Conservation (phyloP, 2,329 filamentous ascomycete genomes). For the Chrysosporium keratinophilum region DNA sequence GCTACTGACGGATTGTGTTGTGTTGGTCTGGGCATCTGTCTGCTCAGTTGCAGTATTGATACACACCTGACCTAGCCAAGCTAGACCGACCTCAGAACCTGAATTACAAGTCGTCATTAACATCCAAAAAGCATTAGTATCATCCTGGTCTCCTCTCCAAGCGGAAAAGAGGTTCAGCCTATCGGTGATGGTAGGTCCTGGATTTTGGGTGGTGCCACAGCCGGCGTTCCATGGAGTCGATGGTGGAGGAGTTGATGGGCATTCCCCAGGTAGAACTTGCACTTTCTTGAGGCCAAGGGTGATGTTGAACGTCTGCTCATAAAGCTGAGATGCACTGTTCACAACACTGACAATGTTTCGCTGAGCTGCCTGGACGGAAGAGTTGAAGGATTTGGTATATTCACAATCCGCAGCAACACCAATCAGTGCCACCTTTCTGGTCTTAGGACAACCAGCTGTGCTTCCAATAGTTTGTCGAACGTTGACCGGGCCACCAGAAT, state of each 20-base stretch:
- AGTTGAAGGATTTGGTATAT: conserved; percentile 64
- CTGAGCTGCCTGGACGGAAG: conserved; percentile 49
- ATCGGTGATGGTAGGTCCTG: conserved; percentile 54
- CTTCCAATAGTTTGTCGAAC: conserved; percentile 68
- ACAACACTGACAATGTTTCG: conserved; percentile 72
- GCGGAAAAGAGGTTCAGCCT: conserved; percentile 78
- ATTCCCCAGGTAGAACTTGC: conserved; percentile 63
- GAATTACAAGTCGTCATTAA: conserved; percentile 71
- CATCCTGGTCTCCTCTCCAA: conserved; percentile 69
- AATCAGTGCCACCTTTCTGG: conserved; percentile 82
- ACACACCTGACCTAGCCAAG: conserved; percentile 83
- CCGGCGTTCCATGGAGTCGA: conserved; percentile 73
- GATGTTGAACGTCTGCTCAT: conserved; percentile 88
- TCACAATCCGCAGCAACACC: conserved; percentile 90
- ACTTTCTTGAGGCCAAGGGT: conserved; percentile 82
- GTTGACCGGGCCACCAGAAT: conserved; percentile 59
- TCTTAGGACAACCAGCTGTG: conserved; percentile 72
- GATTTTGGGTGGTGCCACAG: conserved; percentile 42
- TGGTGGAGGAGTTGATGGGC: conserved; percentile 56
- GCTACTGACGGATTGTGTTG: conserved; percentile 60
- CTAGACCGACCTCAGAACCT: conserved; percentile 71
- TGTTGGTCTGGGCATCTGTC: conserved; percentile 15
- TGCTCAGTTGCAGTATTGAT: conserved; percentile 6
- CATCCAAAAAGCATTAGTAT: conserved; percentile 88
- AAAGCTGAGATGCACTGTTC: conserved; percentile 76